Base-by-base conservation (phyloP, 1,284 basidiomycete genomes). In the Trichosporon coremiiforme region DNA sequence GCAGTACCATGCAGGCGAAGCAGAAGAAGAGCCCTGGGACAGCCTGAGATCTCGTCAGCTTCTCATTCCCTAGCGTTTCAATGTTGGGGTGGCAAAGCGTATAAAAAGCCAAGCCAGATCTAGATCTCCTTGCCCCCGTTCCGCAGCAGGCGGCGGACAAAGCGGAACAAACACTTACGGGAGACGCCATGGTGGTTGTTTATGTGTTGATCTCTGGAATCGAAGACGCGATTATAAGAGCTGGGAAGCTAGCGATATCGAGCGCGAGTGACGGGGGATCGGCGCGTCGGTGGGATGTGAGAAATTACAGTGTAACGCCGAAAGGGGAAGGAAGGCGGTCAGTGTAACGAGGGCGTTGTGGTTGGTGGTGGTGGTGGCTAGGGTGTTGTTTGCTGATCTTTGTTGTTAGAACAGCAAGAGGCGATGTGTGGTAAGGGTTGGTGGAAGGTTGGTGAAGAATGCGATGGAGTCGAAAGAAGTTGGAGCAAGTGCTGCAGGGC, bases 1-100 rank as follows among this genome's bases (percentile, higher is more conserved):
- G 67, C 12, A 77, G 69, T 12, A 67, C 71, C 68, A 75, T 70
- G 13, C 73, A 77, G 4, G 76, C 76, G 65, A 78, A 78, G 38
- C 69, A 67, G 67, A 79, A 73, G 75, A 79, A 78, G 66, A 88
- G 81, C 57, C 57, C 57, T 31, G 57, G 57, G 57, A 60, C 20
- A 60, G 57, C 57, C 57, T 60, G 55, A 2, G 29, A 25, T 33
- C 17, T n/a, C 31, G 57, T 60, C 57, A 60, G 57, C 17, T 15
- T 45, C 17, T 4, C 7, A 45, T 45, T 10, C 15, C 17, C 41
- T n/a, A 17, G 17, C 38, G 41, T 45, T 38, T 38, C 13, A 45
- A 45, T 17, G 4, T 15, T n/a, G 47, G 20, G 47, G 47, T 53
- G 47, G 47, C 47, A 53, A 53, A 53, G 47, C 47, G 20, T n/a